phyloP scores from a whole-genome alignment of 176 grass and related monocot species.

The Oryza meyeriana region DNA sequence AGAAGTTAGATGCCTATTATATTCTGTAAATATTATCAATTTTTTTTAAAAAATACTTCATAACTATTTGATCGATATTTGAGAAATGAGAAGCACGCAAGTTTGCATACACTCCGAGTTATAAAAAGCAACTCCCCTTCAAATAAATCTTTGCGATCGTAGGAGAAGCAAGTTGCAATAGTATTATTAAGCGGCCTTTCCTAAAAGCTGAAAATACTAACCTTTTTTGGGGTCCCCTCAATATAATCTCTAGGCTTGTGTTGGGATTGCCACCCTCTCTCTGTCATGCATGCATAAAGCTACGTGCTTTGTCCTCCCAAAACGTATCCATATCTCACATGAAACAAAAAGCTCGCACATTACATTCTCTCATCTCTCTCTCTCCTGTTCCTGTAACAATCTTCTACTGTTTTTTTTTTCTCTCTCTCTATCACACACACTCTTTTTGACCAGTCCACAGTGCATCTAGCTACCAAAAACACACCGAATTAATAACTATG shows the following conservation, averaged over 20 bases:
- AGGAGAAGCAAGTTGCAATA: not conserved
- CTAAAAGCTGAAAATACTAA: conserved; percentile 22
- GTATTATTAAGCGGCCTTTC: conserved; percentile 22
- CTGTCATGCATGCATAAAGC: conserved; percentile 43
- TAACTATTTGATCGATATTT: no score
- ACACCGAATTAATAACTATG: not conserved
- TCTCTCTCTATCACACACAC: not conserved
- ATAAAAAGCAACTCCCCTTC: no score
- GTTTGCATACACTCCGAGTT: no score
- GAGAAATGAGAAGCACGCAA: no score
- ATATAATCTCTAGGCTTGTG: conserved; percentile 24
- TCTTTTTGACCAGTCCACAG: conserved; percentile 49
- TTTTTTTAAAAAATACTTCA: no score
- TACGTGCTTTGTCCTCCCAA: conserved; percentile 6
- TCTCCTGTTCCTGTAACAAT: not conserved
- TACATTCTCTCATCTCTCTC: conserved; percentile 12
- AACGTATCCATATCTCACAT: conserved; percentile 31
- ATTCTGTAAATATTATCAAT: no score
- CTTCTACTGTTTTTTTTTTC: conserved; percentile 8
- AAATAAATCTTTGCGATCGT: no score
- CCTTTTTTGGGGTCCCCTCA: conserved; percentile 30
- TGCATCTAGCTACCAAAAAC: not conserved
- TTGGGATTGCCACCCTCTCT: conserved; percentile 39
- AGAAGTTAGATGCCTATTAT: no score
- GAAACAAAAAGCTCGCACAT: conserved; percentile 47